A percentile compares a stretch with the other conserved stretches of the same genome.
These are phyloP conservation scores for Polyporus arcularius DNA, from an alignment of 768 basidiomycete species.

Conservation along the genomic window DNA sequence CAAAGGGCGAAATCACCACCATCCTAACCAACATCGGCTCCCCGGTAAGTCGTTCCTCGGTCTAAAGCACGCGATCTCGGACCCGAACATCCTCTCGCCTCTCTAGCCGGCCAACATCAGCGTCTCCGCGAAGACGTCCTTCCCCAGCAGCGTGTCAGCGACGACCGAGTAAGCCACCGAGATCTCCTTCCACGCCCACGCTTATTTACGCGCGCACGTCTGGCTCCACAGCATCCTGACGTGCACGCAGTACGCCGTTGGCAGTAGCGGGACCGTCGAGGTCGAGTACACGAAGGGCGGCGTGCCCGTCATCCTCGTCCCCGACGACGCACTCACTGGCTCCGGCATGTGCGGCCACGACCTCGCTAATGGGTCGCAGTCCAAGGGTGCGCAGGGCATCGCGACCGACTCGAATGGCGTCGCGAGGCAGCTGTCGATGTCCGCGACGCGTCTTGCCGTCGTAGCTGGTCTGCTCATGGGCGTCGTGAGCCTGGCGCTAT, in stretches of 20 bases:
- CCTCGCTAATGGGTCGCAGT: neutral
- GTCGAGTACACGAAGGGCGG: constrained; percentile 69
- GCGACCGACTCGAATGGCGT: neutral
- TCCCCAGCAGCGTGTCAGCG: constrained; percentile 41
- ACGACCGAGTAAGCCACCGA: constrained; percentile 53
- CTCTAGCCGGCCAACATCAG: constrained; percentile 53
- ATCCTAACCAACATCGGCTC: constrained; percentile 75
- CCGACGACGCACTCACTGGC: constrained; percentile 34
- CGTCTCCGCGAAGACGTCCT: constrained; percentile 61
- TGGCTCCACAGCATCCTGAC: constrained; percentile 52
- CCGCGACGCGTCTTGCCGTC: neutral
- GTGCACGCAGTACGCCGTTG: constrained; percentile 69
- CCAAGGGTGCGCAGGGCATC: constrained; percentile 4
- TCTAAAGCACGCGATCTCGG: neutral
- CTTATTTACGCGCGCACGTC: constrained; percentile 7
- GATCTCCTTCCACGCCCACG: neutral
- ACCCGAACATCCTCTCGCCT: neutral
- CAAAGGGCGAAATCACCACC: constrained; percentile 63
- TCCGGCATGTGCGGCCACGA: constrained; percentile 41
- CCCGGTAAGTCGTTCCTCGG: constrained; percentile 45
- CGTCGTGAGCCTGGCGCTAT: constrained; percentile 1
- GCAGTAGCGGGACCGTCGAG: constrained; percentile 61
- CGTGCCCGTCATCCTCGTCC: constrained; percentile 56
- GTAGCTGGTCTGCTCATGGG: neutral
- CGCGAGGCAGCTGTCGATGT: neutral